Base-by-base conservation (phyloP, 129 eudicot species). In the Rutidosis leptorrhynchoides region DNA sequence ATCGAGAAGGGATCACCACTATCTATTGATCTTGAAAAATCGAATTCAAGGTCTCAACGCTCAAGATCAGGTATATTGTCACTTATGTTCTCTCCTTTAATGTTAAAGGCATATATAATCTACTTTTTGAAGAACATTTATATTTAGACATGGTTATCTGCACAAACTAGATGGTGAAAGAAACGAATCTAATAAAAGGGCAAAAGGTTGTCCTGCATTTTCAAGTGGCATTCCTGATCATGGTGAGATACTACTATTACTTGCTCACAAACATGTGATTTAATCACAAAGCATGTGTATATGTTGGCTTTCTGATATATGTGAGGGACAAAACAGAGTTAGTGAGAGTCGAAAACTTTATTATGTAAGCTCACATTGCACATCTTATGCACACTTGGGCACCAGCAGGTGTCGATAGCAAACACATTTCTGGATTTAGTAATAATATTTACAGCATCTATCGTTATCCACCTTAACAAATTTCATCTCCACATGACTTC, bases 351-450 rank as follows among this genome's bases (percentile, higher is more conserved):
- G 75, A 57, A 71, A 95, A 88, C 95, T 8, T 76, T 81, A 62
- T 84, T 80, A 79, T 82, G 75, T 84, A 73, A 78, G 90, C 99
- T 89, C 95, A 86, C 86, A 37, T 82, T 82, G 81, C 95, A 89
- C 97, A 85, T 92, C 84, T 93, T 93, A n/a, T 84, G 86, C 99
- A 93, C 96, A 74, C 81, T 80, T 88, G 96, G 88, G 93, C 99
- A 94, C 97, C 84, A 89, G 88, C 99, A 94, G 99, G 99, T 84
- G 73, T 84, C 84, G 93, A 93, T 93, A 86, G 97, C 97, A 22
- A 80, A 77, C 95, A 89, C 90, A 60, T 80, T 81, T 90, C 95
- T 86, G 99, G 99, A 94, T 78, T 94, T 84, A 83, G 84, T 94
- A 94, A 81, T 83, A 86, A 96, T 77, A 85, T 95, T 84, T 78